A percentile compares a stretch with the other conserved stretches of the same genome.
phyloP scores from a whole-genome alignment of 345 rosid genomes.

The Pugionium dolabratum region DNA sequence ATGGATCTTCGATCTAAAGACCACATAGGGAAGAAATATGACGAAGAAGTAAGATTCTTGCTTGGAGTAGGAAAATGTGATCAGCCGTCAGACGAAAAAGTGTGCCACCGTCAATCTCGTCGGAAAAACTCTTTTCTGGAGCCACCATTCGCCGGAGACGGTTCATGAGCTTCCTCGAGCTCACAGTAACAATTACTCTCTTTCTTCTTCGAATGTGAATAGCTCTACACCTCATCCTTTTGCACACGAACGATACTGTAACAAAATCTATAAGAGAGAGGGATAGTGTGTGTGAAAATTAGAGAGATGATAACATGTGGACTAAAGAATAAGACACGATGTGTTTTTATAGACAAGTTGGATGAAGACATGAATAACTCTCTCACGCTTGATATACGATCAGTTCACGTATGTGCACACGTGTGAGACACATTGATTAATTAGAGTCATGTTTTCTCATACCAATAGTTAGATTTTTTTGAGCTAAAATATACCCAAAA shows the following conservation, averaged over 20 bases:
- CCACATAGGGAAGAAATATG: conserved; percentile 40
- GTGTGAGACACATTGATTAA: conserved; percentile 7
- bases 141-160: conserved; percentile 45
- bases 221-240: conserved; percentile 37
- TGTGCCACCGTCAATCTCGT: conserved; percentile 30
- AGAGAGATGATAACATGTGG: conserved; percentile 18
- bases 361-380: conserved; percentile 15
- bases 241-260: conserved; percentile 22
- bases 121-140: conserved; percentile 27
- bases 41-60: conserved; percentile 42
- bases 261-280: not conserved
- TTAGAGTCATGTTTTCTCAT: no score
- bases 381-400: conserved; percentile 35
- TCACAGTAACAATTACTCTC: conserved; percentile 33
- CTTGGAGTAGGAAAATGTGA: conserved; percentile 39
- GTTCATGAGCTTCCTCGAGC: conserved; percentile 37
- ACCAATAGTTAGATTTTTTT: no score
- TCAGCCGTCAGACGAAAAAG: conserved; percentile 40
- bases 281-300: not conserved
- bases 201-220: conserved; percentile 37
- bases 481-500: not conserved
- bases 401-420: conserved; percentile 32
- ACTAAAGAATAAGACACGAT: conserved; percentile 7
- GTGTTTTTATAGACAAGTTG: conserved; percentile 27
- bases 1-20: conserved; percentile 29